Evolutionary conservation across 805 yeast species (phyloP).

Genomic region (Teunomyces lycoperdinae): DNA sequence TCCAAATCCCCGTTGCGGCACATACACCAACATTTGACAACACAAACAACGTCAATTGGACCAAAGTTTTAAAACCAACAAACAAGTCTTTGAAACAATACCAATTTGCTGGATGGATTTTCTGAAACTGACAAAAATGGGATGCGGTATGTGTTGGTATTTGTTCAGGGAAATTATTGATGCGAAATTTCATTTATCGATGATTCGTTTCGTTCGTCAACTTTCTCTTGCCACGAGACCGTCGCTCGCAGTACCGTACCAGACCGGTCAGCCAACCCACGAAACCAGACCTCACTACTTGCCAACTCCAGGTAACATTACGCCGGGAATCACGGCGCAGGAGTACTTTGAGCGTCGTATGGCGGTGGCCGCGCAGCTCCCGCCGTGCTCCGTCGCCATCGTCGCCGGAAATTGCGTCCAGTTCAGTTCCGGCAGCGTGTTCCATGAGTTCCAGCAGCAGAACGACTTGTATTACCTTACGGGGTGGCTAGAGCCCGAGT

Average conservation of each 20-base stretch:
- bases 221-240: constrained; percentile 23
- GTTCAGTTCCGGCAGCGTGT: constrained; percentile 87
- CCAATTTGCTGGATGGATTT: too few relatives aligned
- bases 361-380: constrained; percentile 54
- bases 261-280: constrained; percentile 80
- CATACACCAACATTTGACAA: too few relatives aligned
- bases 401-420: constrained; percentile 70
- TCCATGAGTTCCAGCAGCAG: constrained; percentile 89
- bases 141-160: too few relatives aligned
- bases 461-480: constrained; percentile 83
- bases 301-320: constrained; percentile 71
- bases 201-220: neutral
- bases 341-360: constrained; percentile 78
- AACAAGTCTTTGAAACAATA: too few relatives aligned
- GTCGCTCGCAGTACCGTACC: constrained; percentile 23
- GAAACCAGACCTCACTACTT: constrained; percentile 79
- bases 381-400: constrained; percentile 66
- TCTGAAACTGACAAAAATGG: too few relatives aligned
- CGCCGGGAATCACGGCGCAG: constrained; percentile 81
- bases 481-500: constrained; percentile 91
- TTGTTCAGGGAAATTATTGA: too few relatives aligned
- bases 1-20: too few relatives aligned
- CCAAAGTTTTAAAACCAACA: too few relatives aligned
- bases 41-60: too few relatives aligned
- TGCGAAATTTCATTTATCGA: neutral